Evolutionary conservation across 352 stramenopile species (phyloP).

Genomic region (Plasmopara muralis): DNA sequence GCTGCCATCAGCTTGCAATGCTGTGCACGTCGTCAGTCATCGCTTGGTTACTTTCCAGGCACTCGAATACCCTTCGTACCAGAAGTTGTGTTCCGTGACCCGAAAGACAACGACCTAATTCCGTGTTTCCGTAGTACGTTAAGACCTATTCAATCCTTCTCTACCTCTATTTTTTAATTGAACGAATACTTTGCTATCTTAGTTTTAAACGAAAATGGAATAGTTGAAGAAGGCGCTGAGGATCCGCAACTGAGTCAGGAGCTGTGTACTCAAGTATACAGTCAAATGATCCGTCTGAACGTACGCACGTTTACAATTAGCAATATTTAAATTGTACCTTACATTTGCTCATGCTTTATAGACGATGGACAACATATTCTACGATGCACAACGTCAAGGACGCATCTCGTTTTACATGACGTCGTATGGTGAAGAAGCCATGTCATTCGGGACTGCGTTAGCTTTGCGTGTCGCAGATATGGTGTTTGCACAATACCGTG

Average conservation of each 20-base stretch:
- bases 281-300: conserved; percentile 76
- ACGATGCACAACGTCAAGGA: conserved; percentile 95
- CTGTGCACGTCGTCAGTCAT: conserved; percentile 9
- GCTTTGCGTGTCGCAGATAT: conserved; percentile 87
- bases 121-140: conserved; percentile 86
- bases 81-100: conserved; percentile 83
- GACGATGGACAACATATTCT: conserved; percentile 97
- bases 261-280: conserved; percentile 82
- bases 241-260: conserved; percentile 76
- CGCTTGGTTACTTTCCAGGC: conserved; percentile 59
- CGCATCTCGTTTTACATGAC: conserved; percentile 98
- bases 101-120: conserved; percentile 73
- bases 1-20: not conserved
- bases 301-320: conserved; percentile 22
- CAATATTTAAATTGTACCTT: not conserved
- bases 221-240: conserved; percentile 58
- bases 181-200: conserved; percentile 7
- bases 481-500: conserved; percentile 97
- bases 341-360: conserved; percentile 19
- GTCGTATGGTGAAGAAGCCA: conserved; percentile 91
- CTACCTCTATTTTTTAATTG: not conserved
- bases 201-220: conserved; percentile 84
- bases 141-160: not conserved
- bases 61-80: conserved; percentile 86
- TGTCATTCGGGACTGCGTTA: conserved; percentile 92